Evolutionary conservation across 495 filamentous ascomycete species (phyloP).

Genomic region (Neurospora intermedia): DNA sequence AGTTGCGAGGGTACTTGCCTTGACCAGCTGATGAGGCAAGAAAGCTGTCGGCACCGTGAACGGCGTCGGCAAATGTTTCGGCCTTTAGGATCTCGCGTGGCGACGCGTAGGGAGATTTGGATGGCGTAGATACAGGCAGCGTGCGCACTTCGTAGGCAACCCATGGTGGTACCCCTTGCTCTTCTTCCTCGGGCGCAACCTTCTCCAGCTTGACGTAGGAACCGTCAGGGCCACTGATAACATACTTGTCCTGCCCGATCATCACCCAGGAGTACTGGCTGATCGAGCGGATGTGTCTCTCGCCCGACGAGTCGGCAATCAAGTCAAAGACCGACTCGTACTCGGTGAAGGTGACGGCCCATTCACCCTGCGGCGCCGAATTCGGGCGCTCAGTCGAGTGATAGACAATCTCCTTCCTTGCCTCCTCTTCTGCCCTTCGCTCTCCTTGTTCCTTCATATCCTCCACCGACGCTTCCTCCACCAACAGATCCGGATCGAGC

Average conservation of each 20-base stretch:
- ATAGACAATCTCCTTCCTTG: slow-evolving; percentile 9
- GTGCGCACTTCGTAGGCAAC: slow-evolving; percentile 28
- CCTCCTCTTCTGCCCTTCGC: slow-evolving; percentile 28
- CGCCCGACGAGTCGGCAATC: slow-evolving; percentile 67
- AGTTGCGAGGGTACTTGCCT: slow-evolving; percentile 46
- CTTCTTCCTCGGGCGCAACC: slow-evolving; percentile 7
- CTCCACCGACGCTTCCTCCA: slow-evolving; percentile 48
- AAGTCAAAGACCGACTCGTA: slow-evolving; percentile 86
- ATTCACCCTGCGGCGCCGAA: background rate
- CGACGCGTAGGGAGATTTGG: slow-evolving; percentile 48
- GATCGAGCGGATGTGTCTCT: slow-evolving; percentile 64
- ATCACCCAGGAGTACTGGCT: slow-evolving; percentile 74
- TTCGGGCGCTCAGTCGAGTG: slow-evolving; percentile 6
- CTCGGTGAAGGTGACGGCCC: slow-evolving; percentile 61
- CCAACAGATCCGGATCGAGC: slow-evolving; percentile 71
- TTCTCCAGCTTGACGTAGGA: slow-evolving; percentile 55
- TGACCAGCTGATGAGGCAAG: background rate
- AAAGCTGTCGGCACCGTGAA: slow-evolving; percentile 59
- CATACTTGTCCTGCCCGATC: slow-evolving; percentile 50
- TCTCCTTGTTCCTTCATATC: slow-evolving; percentile 45
- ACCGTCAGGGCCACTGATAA: slow-evolving; percentile 48
- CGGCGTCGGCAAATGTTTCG: slow-evolving; percentile 53
- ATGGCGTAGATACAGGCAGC: slow-evolving; percentile 17
- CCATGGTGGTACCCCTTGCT: slow-evolving; percentile 8
- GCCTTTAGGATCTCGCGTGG: slow-evolving; percentile 55